Evolutionary conservation across 179 eudicot genomes (phyloP).

Genomic region (Silene coronaria): DNA sequence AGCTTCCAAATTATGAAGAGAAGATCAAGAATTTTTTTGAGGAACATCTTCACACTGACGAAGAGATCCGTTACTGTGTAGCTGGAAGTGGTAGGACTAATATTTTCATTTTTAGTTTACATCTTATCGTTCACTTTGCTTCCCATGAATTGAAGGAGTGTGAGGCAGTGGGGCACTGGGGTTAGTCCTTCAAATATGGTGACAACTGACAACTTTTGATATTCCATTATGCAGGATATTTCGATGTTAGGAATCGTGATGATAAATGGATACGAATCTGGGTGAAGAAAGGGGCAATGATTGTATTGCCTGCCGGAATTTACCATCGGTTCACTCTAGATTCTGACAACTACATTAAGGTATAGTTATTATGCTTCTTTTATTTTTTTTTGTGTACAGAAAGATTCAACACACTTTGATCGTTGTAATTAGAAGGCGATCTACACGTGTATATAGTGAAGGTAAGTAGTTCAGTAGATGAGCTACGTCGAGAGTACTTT

Average conservation of each 20-base stretch:
- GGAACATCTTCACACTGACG: conserved; percentile 97
- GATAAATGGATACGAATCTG: conserved; percentile 91
- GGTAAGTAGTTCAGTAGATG: not conserved
- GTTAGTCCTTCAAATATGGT: not conserved
- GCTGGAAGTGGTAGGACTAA: conserved; percentile 77
- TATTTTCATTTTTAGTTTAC: conserved; percentile 5
- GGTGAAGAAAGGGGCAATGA: conserved; percentile 96
- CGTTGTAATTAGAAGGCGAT: not conserved
- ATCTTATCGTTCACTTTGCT: not conserved
- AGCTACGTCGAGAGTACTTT: not conserved
- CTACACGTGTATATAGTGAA: not conserved
- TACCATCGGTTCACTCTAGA: conserved; percentile 76
- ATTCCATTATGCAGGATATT: conserved; percentile 53
- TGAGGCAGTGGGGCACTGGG: not conserved
- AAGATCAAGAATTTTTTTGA: conserved; percentile 82
- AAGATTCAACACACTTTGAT: not conserved
- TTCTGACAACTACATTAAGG: conserved; percentile 62
- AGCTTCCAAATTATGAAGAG: conserved; percentile 81
- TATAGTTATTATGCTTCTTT: conserved; percentile 16
- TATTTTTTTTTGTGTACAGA: not conserved
- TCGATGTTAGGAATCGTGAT: conserved; percentile 85
- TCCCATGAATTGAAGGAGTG: not conserved
- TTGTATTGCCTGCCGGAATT: conserved; percentile 91
- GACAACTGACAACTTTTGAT: conserved; percentile 9
- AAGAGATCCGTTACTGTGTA: conserved; percentile 91